Evolutionary conservation across 768 basidiomycete genomes (phyloP).

Genomic region (Chiua virens): DNA sequence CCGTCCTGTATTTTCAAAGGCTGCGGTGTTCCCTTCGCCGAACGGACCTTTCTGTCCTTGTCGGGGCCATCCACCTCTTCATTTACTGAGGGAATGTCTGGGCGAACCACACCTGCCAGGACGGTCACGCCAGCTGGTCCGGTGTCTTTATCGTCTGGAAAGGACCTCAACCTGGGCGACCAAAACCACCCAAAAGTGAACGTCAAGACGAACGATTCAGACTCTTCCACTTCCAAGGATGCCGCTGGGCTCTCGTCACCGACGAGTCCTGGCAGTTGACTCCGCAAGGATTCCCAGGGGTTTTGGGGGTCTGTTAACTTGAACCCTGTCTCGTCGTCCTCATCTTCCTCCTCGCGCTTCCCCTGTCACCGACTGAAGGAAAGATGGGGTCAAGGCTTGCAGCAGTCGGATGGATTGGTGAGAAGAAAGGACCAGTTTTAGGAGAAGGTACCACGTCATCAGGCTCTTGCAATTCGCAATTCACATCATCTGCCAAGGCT

Average conservation of each 20-base stretch:
- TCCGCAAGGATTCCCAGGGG: slow-evolving; percentile 27
- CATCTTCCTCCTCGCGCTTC: slow-evolving; percentile 16
- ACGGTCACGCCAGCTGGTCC: slow-evolving; percentile 6
- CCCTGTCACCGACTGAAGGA: slow-evolving; percentile 15
- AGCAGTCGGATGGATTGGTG: slow-evolving; percentile 1
- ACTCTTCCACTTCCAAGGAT: neutral
- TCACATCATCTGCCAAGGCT: slow-evolving; percentile 7
- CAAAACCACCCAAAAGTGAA: slow-evolving; percentile 3
- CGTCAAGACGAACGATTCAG: neutral
- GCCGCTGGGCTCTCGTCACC: slow-evolving; percentile 4
- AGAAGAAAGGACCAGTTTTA: neutral
- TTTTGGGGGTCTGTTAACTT: slow-evolving; percentile 30
- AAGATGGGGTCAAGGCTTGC: neutral
- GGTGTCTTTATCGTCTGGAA: neutral
- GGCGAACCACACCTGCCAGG: slow-evolving; percentile 12
- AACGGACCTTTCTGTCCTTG: slow-evolving; percentile 20
- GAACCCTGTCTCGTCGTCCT: slow-evolving; percentile 15
- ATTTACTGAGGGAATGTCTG: slow-evolving; percentile 1
- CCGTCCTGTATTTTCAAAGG: slow-evolving; percentile 3
- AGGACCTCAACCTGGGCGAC: neutral
- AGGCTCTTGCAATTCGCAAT: neutral
- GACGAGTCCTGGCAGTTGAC: slow-evolving; percentile 5
- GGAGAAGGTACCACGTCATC: neutral
- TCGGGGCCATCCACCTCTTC: neutral
- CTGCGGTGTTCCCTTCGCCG: slow-evolving; percentile 24